A percentile compares a stretch with the other conserved stretches of the same genome.
These are phyloP conservation scores for Xylariaceae sp. DNA, from an alignment of 2,329 filamentous ascomycete species.

Conservation along the genomic window DNA sequence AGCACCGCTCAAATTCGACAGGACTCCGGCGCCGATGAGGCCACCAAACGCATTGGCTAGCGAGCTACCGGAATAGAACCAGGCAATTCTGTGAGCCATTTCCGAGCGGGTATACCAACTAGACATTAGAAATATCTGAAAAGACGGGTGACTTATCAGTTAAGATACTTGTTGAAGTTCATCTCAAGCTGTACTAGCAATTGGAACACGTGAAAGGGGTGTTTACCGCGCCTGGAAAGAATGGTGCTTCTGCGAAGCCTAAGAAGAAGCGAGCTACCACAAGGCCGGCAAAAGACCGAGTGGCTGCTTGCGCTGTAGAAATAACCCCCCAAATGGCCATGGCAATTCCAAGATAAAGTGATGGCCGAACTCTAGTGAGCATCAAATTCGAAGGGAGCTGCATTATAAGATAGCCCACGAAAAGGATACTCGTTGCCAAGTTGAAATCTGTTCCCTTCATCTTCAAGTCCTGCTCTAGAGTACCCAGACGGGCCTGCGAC, in stretches of 20 bases:
- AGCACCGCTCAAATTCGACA: conserved; percentile 49
- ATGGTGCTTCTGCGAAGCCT: conserved; percentile 57
- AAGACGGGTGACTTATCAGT: conserved; percentile 3
- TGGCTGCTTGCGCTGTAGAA: conserved; percentile 55
- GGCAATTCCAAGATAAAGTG: conserved; percentile 57
- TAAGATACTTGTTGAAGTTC: not conserved
- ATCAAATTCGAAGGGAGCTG: conserved; percentile 67
- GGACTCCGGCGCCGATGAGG: conserved; percentile 56
- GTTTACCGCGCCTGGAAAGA: conserved; percentile 53
- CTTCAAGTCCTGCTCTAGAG: conserved; percentile 58
- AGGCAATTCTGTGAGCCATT: conserved; percentile 53
- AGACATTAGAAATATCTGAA: conserved; percentile 51
- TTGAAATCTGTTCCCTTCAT: conserved; percentile 66
- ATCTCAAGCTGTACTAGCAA: not conserved
- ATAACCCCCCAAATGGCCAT: conserved; percentile 49
- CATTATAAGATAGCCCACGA: conserved; percentile 67
- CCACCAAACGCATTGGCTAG: conserved; percentile 60
- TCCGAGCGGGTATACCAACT: conserved; percentile 54
- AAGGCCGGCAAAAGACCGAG: conserved; percentile 50
- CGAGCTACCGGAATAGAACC: conserved; percentile 55
- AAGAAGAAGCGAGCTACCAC: conserved; percentile 57
- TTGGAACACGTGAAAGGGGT: not conserved
- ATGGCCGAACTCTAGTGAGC: conserved; percentile 60
- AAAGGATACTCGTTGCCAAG: conserved; percentile 60
- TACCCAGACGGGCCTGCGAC: conserved; percentile 60